Conservation (phyloP, 1,284 basidiomycete species). For the Ceratobasidium sp. region DNA sequence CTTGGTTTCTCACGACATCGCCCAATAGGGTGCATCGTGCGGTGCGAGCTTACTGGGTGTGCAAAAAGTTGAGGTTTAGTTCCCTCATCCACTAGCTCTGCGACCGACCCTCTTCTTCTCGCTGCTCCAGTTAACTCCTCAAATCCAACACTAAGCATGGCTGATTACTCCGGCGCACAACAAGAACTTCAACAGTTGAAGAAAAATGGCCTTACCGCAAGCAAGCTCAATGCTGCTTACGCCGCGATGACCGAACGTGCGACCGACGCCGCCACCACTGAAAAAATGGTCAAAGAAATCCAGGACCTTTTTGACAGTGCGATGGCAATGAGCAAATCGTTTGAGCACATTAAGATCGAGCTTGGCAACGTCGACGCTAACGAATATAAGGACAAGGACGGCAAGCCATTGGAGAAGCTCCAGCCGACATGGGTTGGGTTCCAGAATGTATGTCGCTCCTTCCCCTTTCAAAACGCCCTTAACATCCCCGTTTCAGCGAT, state of each 20-base stretch:
- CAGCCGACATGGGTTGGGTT: conserved; percentile 19
- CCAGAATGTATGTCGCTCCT: not conserved
- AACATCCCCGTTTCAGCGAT: not conserved
- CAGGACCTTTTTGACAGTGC: conserved; percentile 6
- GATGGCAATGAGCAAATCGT: conserved; percentile 12
- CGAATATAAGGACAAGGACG: not conserved
- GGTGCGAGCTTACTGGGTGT: too few relatives aligned
- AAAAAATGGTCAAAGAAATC: not conserved
- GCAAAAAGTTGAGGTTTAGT: too few relatives aligned
- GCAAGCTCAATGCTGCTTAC: conserved; percentile 11
- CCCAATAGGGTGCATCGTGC: too few relatives aligned
- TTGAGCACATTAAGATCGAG: conserved; percentile 1
- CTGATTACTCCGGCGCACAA: too few relatives aligned
- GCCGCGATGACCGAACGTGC: not conserved
- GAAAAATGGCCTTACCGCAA: not conserved
- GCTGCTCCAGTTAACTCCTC: too few relatives aligned
- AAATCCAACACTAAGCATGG: too few relatives aligned
- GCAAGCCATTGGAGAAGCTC: conserved; percentile 18
- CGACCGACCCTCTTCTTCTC: too few relatives aligned
- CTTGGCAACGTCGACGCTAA: not conserved
- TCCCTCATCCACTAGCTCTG: too few relatives aligned
- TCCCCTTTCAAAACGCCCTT: too few relatives aligned
- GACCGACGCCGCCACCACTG: not conserved
- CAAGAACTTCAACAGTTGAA: conserved; percentile 9
- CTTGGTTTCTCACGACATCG: too few relatives aligned